Evolutionary conservation across 1,284 basidiomycete genomes (phyloP), one percentile per base, ranked within the genome.

Genomic region (Trichosporon asahii): DNA sequence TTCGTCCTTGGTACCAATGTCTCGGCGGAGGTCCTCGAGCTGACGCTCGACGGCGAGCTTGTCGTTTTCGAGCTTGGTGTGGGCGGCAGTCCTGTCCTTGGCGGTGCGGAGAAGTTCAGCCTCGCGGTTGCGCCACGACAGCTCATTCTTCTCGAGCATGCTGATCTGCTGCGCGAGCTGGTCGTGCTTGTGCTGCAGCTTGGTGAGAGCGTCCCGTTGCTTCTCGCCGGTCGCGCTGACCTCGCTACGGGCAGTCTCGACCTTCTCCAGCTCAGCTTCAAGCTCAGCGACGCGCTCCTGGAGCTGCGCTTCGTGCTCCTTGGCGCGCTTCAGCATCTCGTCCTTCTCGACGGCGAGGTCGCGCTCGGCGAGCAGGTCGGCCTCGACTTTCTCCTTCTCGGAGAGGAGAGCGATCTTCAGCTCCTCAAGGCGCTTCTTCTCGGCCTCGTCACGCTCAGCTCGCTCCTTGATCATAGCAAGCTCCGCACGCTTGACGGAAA

Each of bases 401-500:
- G 88, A 85, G 76, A 96, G 90, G 15, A 97, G 85, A 11, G 88
- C 85, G 86, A 91, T 90, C 83, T 91, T 91, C 46, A 95, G 84
- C 70, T 85, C 89, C 80, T 95, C 91, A 61, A 98, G 79, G 5
- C 89, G 88, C 75, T 90, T 90, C 67, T 89, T 88, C 82, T 95
- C 94, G 67, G 87, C 86, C 72, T 91, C 89, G 69, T 97, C 95
- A 29, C 91, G 88, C 79, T 95, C 92, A 0, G 92, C 93, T 11
- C 91, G 86, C 78, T 98, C 95, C 79, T 90, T 92, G 68, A 90
- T 88, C 57, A 94, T 84, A 0, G 88, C 86, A 29, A 98, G 85
- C 81, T 99, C 96, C 3, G 90, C 88, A 72, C 97, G 92, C 82
- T 97, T 96, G 80, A 88, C 88, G 33, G 91, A 88, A 11, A 98